phyloP scores from a whole-genome alignment of 2,329 filamentous ascomycete species.

The Penicillium corylophilum region DNA sequence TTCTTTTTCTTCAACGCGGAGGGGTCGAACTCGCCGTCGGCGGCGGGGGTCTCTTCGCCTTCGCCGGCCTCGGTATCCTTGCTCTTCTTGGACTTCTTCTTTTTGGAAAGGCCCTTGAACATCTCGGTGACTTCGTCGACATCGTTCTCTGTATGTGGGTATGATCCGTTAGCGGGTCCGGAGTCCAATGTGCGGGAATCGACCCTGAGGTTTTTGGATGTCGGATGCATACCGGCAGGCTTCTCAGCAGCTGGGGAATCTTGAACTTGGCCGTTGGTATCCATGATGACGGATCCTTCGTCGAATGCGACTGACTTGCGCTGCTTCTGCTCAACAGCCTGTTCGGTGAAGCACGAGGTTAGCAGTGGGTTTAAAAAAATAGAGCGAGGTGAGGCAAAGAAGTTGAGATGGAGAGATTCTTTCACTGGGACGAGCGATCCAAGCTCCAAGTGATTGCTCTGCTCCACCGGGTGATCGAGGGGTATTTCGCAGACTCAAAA shows the following conservation, averaged over 20 bases:
- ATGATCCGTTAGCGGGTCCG: conserved; percentile 23
- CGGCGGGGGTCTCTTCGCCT: conserved; percentile 53
- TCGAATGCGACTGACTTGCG: conserved; percentile 95
- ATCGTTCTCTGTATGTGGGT: conserved; percentile 51
- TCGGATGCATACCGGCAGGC: conserved; percentile 70
- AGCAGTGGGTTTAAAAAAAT: conserved; percentile 19
- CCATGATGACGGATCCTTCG: conserved; percentile 81
- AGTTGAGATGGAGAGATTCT: neutral
- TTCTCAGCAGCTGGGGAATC: conserved; percentile 73
- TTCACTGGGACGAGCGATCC: neutral
- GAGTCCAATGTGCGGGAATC: conserved; percentile 26
- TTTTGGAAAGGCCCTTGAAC: conserved; percentile 71
- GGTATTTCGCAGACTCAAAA: conserved; percentile 33
- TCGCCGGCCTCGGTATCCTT: conserved; percentile 54
- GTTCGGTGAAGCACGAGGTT: conserved; percentile 25
- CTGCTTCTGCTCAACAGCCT: conserved; percentile 59
- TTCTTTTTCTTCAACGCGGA: conserved; percentile 81
- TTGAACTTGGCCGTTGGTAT: conserved; percentile 82
- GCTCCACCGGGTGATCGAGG: conserved; percentile 25
- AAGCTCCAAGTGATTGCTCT: conserved; percentile 6
- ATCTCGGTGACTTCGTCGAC: conserved; percentile 66
- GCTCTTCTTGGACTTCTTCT: conserved; percentile 65
- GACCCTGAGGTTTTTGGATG: conserved; percentile 37
- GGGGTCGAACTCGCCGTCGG: conserved; percentile 63
- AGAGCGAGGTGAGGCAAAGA: conserved; percentile 9